A percentile compares a stretch with the other conserved stretches of the same genome.
Evolutionary conservation across 495 filamentous ascomycete genomes (phyloP).

Genomic region (Penicillium arizonense): DNA sequence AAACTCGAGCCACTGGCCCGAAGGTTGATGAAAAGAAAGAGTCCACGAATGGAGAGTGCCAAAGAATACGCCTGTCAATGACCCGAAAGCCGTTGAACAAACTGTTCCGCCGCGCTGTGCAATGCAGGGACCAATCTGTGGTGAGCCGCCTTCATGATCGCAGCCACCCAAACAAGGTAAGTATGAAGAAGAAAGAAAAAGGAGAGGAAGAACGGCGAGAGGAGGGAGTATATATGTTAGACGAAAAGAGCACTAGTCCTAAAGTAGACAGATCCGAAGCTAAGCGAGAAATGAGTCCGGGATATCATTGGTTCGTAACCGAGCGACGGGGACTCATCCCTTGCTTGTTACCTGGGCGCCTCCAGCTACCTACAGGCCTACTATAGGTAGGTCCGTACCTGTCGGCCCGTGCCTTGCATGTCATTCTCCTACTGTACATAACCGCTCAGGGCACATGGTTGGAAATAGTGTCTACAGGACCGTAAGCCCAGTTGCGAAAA

Average conservation of each 20-base stretch:
- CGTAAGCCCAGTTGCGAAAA: background rate
- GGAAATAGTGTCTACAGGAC: too few relatives aligned
- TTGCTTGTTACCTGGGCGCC: too few relatives aligned
- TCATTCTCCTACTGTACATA: too few relatives aligned
- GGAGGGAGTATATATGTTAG: conserved; percentile 25
- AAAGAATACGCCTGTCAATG: conserved; percentile 69
- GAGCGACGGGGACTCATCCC: background rate
- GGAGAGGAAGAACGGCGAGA: conserved; percentile 21
- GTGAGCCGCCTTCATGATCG: conserved; percentile 61
- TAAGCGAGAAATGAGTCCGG: conserved; percentile 24
- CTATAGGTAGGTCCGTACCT: too few relatives aligned
- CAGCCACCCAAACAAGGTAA: conserved; percentile 68
- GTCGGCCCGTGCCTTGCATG: too few relatives aligned
- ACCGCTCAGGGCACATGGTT: too few relatives aligned
- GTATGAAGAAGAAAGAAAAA: conserved; percentile 63
- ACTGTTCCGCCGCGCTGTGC: conserved; percentile 64
- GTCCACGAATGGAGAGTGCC: conserved; percentile 45
- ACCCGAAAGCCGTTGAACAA: conserved; percentile 63
- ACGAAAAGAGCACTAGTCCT: conserved; percentile 17
- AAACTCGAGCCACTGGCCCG: conserved; percentile 42
- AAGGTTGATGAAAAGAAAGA: conserved; percentile 54
- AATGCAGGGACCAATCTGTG: conserved; percentile 66
- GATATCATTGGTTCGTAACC: background rate
- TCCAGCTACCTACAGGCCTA: too few relatives aligned
- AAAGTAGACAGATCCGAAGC: background rate